Evolutionary conservation across 2,329 filamentous ascomycete genomes (phyloP), one percentile per base, ranked within the genome.

Genomic region (Fusarium pseudograminearum): DNA sequence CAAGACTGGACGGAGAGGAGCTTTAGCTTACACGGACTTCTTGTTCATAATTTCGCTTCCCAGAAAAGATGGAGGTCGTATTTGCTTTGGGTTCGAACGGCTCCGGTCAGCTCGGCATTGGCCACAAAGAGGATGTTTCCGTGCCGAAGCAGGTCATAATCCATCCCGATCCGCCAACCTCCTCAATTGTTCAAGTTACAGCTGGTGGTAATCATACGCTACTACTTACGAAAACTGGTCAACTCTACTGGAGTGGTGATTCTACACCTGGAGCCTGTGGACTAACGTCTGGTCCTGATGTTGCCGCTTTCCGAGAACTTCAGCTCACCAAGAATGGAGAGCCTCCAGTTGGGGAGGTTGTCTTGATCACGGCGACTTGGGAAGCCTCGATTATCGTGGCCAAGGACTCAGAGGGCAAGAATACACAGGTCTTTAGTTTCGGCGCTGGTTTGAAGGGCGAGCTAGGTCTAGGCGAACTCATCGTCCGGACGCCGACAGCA

Each of bases 121-220:
- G 88, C 22, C 91, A 93, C 77, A 84, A 83, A 65, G 88, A 93
- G 76, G 91, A 94, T 73, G 88, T 92, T 48, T 90, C 90, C 2
- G 82, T 87, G 0, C 90, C 91, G 3, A 87, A 90, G 67, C 83
- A 81, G 66, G 89, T 88, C 67, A 72, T 86, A n/a, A 91, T 93
- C 77, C 76, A 82, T 8, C 78, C 81, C 4, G 76, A 78, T 16
- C 74, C 76, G 51, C 76, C 80, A 36, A 71, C 74, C 30, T 76
- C 81, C 16, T 74, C 77, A 28, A 77, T 85, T 57, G 71, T 76
- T 53, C 78, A 77, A 42, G 77, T 85, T 12, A 81, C 81, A 22
- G 84, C 93, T 10, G 95, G 95, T 6, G 94, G 94, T 2, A 98
- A 98, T 75, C 95, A 98, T 78, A 97, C 93, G 0, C 80, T 98